phyloP scores from a whole-genome alignment of 257 asterid species.

The Solanum verrucosum region DNA sequence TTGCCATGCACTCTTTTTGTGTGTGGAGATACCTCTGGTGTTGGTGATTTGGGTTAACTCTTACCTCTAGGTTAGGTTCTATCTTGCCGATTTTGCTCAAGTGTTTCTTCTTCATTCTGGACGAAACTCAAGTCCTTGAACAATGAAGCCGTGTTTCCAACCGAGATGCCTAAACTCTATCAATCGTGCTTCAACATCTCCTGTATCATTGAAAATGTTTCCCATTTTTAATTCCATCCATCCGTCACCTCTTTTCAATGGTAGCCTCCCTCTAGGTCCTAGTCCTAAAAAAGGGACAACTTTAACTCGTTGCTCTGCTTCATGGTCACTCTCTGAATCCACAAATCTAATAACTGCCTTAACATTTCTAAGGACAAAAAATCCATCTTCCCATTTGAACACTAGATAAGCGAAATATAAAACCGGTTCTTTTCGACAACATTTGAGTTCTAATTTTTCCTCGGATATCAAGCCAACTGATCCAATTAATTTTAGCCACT shows the following conservation, averaged over 20 bases:
- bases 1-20: background rate
- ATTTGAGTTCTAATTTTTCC: no score
- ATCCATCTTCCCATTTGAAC: background rate
- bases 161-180: background rate
- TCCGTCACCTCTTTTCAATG: background rate
- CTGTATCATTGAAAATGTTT: background rate
- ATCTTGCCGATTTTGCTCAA: background rate
- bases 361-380: constrained; percentile 1
- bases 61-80: no score
- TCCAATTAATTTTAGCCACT: no score
- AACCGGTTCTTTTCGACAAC: no score
- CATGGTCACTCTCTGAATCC: background rate
- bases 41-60: background rate
- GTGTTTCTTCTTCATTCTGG: background rate
- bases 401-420: no score
- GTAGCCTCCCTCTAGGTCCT: background rate
- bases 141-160: background rate
- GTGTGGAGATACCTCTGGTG: background rate
- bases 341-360: constrained; percentile 1
- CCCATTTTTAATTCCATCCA: constrained; percentile 5
- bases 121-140: constrained; percentile 28
- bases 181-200: constrained; percentile 3
- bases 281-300: background rate
- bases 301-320: background rate
- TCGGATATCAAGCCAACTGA: no score